Evolutionary conservation across 306 rosid species (phyloP), one percentile per base, ranked within the genome.

Genomic region (Sicyos baderoa): DNA sequence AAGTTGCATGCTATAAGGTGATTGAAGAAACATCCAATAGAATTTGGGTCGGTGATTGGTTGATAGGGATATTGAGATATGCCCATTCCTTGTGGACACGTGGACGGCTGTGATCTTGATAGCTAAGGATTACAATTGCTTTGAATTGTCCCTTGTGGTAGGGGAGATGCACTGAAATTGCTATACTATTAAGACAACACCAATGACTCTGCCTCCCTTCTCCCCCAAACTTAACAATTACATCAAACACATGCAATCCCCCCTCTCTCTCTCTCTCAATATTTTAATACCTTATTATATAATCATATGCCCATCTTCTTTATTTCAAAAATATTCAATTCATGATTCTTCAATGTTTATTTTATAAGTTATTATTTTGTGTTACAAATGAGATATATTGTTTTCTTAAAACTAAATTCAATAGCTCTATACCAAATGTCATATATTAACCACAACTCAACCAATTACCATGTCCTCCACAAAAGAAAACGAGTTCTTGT

Each of bases 41-140:
- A 60, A 60, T 60, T 60, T 60, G 0, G 14, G 67, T 60, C 67
- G 67, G 67, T 60, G 67, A 60, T 60, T 60, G 66, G 11, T 27
- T 5, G 65, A 27, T 12, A 27, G 44, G 13, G 18, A 29, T 7
- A 15, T 59, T 59, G 13, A 59, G 47, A 59, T 29, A 59, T 59
- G 47, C 66, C 62, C 62, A 56, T 55, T 58, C 1, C 55, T 58
- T 3, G 9, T 4, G 47, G 14, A 59, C 66, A 59, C 23, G 48
- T 32, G 67, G 47, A 60, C 15, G 66, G 47, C 14, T 8, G 47
- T 15, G 66, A 58, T 58, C 18, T 25, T 27, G 5, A 25, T 13
- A 22, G 25, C n/a, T 22, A 21, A 29, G 35, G 61, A 25, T 15
- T 27, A 25, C 12, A 29, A 27, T 27, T 29, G 12, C 3, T 15